Percentiles rank a stretch among this genome's conserved stretches.
Evolutionary conservation across 2,329 filamentous ascomycete species (phyloP).

Genomic region (Ophiostoma tasmaniense): DNA sequence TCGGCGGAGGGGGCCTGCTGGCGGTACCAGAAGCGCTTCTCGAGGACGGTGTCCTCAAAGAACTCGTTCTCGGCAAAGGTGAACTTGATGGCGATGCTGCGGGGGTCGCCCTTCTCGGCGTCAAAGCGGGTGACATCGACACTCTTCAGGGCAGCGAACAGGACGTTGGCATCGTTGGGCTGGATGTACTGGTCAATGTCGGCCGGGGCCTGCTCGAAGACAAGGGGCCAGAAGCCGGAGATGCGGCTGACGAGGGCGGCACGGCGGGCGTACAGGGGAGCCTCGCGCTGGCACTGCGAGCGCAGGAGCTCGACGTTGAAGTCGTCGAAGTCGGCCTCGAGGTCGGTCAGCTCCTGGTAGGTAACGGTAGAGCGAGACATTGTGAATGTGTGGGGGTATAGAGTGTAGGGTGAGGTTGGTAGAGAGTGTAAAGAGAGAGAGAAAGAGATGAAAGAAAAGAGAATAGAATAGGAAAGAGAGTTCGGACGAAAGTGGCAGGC

Average conservation of each 20-base stretch:
- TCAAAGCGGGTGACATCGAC: conserved; percentile 75
- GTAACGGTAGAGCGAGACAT: conserved; percentile 33
- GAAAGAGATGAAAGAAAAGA: neutral
- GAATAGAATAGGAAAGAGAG: neutral
- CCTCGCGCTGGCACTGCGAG: conserved; percentile 60
- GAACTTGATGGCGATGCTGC: conserved; percentile 68
- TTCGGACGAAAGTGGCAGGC: neutral
- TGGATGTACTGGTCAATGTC: conserved; percentile 86
- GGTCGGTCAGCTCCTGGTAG: conserved; percentile 68
- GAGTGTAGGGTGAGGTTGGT: neutral
- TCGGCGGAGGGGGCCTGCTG: neutral
- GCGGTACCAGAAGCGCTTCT: conserved; percentile 90
- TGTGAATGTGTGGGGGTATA: neutral
- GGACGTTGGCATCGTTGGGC: conserved; percentile 65
- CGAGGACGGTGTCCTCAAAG: conserved; percentile 68
- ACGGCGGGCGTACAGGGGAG: conserved; percentile 69
- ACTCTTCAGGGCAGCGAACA: conserved; percentile 58
- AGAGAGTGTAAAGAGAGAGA: neutral
- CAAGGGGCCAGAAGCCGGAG: conserved; percentile 87
- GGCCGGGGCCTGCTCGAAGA: conserved; percentile 75
- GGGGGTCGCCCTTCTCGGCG: conserved; percentile 55
- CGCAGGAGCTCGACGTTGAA: conserved; percentile 74
- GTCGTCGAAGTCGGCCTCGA: conserved; percentile 79
- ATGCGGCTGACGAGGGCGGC: conserved; percentile 62
- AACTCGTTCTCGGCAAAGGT: conserved; percentile 74